Evolutionary conservation across 2,329 filamentous ascomycete species (phyloP).

Genomic region (Beauveria sp.): DNA sequence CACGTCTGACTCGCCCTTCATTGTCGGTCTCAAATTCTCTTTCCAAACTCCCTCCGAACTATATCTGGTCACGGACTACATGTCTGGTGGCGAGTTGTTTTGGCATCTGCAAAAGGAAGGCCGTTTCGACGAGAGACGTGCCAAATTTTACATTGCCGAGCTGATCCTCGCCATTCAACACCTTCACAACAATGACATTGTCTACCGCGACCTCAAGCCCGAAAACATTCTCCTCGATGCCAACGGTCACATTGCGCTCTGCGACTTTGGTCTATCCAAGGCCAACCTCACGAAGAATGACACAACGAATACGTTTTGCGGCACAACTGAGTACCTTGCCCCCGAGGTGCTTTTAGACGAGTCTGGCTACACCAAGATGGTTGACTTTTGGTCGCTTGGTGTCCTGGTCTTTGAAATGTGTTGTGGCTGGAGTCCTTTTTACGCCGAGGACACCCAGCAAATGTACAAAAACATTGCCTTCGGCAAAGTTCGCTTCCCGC

Average conservation of each 20-base stretch:
- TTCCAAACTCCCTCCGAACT: conserved; percentile 96
- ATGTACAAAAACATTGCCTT: conserved; percentile 99
- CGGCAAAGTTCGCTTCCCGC: conserved; percentile 92
- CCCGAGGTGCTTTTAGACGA: conserved; percentile 94
- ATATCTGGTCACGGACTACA: conserved; percentile 98
- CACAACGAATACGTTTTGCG: conserved; percentile 98
- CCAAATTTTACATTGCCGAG: conserved; percentile 98
- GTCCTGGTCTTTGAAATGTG: conserved; percentile 99
- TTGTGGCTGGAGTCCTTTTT: conserved; percentile 98
- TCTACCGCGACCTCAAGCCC: conserved; percentile 94
- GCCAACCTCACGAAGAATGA: conserved; percentile 95
- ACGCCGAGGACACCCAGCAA: conserved; percentile 96
- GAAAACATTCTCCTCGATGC: conserved; percentile 96
- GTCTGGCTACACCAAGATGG: conserved; percentile 98
- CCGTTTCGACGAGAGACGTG: conserved; percentile 85
- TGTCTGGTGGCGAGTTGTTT: conserved; percentile 97
- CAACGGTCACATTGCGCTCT: conserved; percentile 94
- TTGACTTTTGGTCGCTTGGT: conserved; percentile 97
- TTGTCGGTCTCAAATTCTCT: conserved; percentile 95
- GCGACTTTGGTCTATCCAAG: conserved; percentile 96
- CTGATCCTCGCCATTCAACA: conserved; percentile 92
- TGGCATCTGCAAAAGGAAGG: conserved; percentile 98
- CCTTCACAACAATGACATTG: conserved; percentile 92
- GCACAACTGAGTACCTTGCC: conserved; percentile 94
- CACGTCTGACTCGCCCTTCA: conserved; percentile 92